These are phyloP conservation scores for Cladosporium sp. DNA, from an alignment of 2,329 filamentous ascomycete species.

Conservation along the genomic window DNA sequence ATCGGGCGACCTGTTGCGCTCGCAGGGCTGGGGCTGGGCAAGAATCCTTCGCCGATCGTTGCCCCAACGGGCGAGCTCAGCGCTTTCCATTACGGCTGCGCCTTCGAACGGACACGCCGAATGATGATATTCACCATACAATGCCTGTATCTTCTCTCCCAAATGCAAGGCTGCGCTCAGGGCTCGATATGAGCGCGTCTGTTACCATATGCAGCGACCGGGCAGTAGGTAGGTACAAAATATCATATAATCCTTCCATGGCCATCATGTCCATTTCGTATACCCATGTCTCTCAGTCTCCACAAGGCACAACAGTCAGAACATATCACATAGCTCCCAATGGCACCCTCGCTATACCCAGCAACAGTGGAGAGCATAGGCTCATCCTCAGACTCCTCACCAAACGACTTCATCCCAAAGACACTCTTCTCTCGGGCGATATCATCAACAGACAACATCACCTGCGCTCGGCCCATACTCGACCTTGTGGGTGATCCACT, in stretches of 20 bases:
- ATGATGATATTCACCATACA: neutral
- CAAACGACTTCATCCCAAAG: neutral
- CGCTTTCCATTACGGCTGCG: conserved; percentile 1
- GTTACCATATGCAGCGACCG: conserved; percentile 6
- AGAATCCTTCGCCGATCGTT: conserved; percentile 9
- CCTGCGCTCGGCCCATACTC: conserved; percentile 22
- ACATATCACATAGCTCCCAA: neutral
- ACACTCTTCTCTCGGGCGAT: neutral
- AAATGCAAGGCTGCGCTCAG: neutral
- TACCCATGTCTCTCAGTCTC: neutral
- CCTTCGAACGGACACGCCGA: neutral
- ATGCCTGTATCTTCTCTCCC: neutral
- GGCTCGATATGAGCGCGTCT: conserved; percentile 1
- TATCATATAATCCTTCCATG: neutral
- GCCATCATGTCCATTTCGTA: neutral
- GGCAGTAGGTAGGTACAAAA: conserved; percentile 1
- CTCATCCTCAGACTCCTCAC: neutral
- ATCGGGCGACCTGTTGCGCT: neutral
- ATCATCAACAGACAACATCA: conserved; percentile 12
- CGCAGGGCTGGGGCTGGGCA: conserved; percentile 8
- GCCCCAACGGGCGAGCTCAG: neutral
- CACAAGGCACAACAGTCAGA: neutral
- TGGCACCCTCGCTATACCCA: neutral
- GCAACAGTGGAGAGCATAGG: neutral
- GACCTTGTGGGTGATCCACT: conserved; percentile 21